A percentile compares a stretch with the other conserved stretches of the same genome.
phyloP scores from a whole-genome alignment of 1,284 basidiomycete genomes.

The Boletellus dicymbophilus region DNA sequence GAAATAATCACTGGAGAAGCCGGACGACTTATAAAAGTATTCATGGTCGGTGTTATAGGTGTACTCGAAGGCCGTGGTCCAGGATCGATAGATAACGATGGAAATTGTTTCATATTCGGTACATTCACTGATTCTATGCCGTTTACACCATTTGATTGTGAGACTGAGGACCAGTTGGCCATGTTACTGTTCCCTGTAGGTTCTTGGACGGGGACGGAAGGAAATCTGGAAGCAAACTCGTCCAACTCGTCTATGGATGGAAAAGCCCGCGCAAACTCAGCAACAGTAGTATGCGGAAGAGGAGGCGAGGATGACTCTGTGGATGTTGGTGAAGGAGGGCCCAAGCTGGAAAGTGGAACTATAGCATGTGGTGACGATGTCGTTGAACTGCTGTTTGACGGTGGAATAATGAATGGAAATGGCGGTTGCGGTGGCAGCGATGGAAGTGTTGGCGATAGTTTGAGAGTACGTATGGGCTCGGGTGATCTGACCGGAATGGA shows the following conservation, averaged over 20 bases:
- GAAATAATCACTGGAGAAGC: conserved; percentile 42
- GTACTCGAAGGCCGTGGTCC: conserved; percentile 68
- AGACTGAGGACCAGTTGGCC: conserved; percentile 16
- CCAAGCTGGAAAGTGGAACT: conserved; percentile 66
- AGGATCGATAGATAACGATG: conserved; percentile 54
- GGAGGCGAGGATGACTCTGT: conserved; percentile 54
- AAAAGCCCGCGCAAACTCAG: conserved; percentile 63
- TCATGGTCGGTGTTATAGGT: conserved; percentile 61
- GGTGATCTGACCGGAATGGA: conserved; percentile 37
- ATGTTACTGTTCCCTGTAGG: conserved; percentile 37
- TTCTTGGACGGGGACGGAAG: conserved; percentile 46
- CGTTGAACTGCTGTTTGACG: conserved; percentile 31
- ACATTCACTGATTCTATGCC: conserved; percentile 10
- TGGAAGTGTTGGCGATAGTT: conserved; percentile 21
- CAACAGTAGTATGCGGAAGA: conserved; percentile 39
- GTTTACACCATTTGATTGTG: conserved; percentile 14
- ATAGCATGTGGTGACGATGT: conserved; percentile 51
- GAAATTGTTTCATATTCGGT: conserved; percentile 40
- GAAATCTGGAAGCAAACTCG: conserved; percentile 50
- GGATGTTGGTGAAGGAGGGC: conserved; percentile 72
- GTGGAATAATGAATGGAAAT: conserved; percentile 21
- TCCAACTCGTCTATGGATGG: conserved; percentile 78
- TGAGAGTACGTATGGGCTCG: conserved; percentile 26
- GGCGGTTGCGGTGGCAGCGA: conserved; percentile 15
- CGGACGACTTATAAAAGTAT: conserved; percentile 60